phyloP scores from a whole-genome alignment of 1,284 basidiomycete species.

The Abortiporus biennis region DNA sequence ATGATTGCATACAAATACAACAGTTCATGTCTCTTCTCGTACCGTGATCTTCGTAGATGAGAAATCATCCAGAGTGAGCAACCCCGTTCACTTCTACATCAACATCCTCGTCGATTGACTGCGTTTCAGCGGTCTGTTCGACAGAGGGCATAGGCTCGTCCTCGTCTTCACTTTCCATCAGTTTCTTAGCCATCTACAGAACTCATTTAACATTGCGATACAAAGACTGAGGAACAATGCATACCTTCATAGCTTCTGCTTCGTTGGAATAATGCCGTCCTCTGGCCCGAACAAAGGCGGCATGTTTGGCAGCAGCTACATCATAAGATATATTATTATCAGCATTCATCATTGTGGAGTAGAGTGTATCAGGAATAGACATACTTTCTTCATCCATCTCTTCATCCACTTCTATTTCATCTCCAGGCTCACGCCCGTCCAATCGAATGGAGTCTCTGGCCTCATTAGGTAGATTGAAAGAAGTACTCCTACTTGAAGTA shows the following conservation, averaged over 20 bases:
- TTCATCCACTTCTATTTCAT: slow-evolving; percentile 66
- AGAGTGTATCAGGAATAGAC: too few species aligned
- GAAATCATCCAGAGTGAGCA: slow-evolving; percentile 15
- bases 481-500: slow-evolving; percentile 73
- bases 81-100: slow-evolving; percentile 23
- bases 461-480: slow-evolving; percentile 73
- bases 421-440: slow-evolving; percentile 33
- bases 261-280: slow-evolving; percentile 88
- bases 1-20: too few species aligned
- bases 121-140: slow-evolving; percentile 18
- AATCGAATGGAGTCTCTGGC: slow-evolving; percentile 49
- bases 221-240: slow-evolving; percentile 11
- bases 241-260: slow-evolving; percentile 87
- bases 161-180: slow-evolving; percentile 68
- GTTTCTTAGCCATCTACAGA: slow-evolving; percentile 52
- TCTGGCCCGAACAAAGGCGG: slow-evolving; percentile 76
- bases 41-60: too few species aligned
- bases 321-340: slow-evolving; percentile 1
- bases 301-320: slow-evolving; percentile 74
- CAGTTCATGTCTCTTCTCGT: too few species aligned
- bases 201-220: slow-evolving; percentile 5
- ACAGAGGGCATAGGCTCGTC: slow-evolving; percentile 28
- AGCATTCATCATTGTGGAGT: background rate
- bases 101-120: slow-evolving; percentile 22
- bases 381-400: slow-evolving; percentile 84